Evolutionary conservation across 805 yeast species (phyloP), one percentile per base, ranked within the genome.

Genomic region (Saturnispora sanitii): DNA sequence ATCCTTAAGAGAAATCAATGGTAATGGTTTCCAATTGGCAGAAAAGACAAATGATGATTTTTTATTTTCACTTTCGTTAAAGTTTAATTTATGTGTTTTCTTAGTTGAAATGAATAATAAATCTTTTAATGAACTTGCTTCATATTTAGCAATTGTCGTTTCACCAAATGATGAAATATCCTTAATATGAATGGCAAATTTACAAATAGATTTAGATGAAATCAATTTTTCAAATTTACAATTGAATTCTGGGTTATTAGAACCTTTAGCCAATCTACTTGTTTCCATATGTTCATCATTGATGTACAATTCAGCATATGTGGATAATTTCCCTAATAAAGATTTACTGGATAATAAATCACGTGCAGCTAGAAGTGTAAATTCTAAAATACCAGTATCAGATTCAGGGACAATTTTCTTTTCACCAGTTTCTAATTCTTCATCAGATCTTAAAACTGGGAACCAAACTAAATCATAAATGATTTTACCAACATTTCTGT

Each of bases 221-320:
- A 83, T 62, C 49, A 83, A 66, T 4, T 73, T 55, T 58, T 83
- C 94, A 42, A 76, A 58, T 22, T 69, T 56, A 51, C 77, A 76
- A 44, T 75, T 77, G 77, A 82, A 83, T 11, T 77, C 63, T 15
- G 94, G 94, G 52, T 78, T 85, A 51, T 82, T 83, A 7, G 77
- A 69, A 53, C 75, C 71, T 52, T 75, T 77, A 55, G 82, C 65
- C 25, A 72, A 70, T 65, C 92, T 75, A 41, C 77, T 73, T 5
- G 62, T 62, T 50, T 71, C 70, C n/a, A 70, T 66, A 40, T 74
- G 60, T 46, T 76, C 70, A 30, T 70, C 71, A 55, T 80, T 75
- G 38, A 81, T 57, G 49, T 62, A 75, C 17, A 83, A 56, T 51
- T 79, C 83, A 13, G 87, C 87, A 57, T 71, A 77, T 22, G 92